These are phyloP conservation scores for Penicillium steckii DNA, from an alignment of 495 filamentous ascomycete genomes.

Conservation along the genomic window DNA sequence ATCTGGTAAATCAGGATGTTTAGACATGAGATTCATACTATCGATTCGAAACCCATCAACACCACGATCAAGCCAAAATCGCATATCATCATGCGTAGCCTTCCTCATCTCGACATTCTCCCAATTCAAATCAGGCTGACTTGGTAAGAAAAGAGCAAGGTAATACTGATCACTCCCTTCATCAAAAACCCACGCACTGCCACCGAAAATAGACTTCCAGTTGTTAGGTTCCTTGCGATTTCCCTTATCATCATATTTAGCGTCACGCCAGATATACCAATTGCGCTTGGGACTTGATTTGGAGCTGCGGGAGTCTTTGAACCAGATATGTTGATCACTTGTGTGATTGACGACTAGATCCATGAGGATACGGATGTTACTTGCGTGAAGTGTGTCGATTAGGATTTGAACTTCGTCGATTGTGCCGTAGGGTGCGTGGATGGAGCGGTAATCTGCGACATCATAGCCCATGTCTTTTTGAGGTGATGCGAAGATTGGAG, in stretches of 20 bases:
- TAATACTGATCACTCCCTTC: conserved; percentile 42
- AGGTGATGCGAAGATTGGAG: conserved; percentile 59
- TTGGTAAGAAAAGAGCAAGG: conserved; percentile 40
- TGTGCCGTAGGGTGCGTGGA: conserved; percentile 53
- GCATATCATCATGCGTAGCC: conserved; percentile 40
- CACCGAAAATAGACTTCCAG: conserved; percentile 49
- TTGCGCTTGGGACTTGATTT: conserved; percentile 53
- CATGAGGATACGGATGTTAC: conserved; percentile 60
- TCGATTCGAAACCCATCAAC: conserved; percentile 49
- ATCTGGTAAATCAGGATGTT: conserved; percentile 38
- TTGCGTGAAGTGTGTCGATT: conserved; percentile 38
- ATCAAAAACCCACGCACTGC: conserved; percentile 43
- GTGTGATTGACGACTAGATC: conserved; percentile 54
- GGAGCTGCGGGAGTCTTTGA: conserved; percentile 54
- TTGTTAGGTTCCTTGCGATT: conserved; percentile 57
- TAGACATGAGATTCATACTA: conserved; percentile 41
- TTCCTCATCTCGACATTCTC: conserved; percentile 37
- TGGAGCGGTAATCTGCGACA: conserved; percentile 57
- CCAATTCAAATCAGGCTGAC: conserved; percentile 50
- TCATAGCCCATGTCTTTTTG: conserved; percentile 49
- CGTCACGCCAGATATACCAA: conserved; percentile 62
- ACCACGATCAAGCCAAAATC: conserved; percentile 48
- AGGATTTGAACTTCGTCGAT: conserved; percentile 57
- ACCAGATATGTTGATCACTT: conserved; percentile 59
- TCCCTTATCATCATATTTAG: conserved; percentile 46